Percentiles rank a stretch among this genome's conserved stretches.
Conservation (phyloP, 225 moss, liverwort and hornwort genomes). For the Straminergon stramineum region DNA sequence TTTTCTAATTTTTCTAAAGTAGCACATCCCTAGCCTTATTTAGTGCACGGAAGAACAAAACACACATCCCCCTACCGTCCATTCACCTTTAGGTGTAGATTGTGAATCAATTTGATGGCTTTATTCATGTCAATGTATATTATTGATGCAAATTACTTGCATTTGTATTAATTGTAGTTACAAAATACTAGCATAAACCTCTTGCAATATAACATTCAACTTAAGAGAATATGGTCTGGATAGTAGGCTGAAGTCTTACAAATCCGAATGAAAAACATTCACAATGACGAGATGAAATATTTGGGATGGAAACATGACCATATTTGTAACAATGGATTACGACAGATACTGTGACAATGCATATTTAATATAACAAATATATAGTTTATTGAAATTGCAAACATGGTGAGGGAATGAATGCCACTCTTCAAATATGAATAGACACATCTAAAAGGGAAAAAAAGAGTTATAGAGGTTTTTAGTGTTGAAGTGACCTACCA, state of each 20-base stretch:
- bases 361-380: too few species aligned
- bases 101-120: neutral
- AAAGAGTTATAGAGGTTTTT: neutral
- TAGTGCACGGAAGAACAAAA: accelerated
- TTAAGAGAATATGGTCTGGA: too few species aligned
- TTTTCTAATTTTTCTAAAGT: too few species aligned
- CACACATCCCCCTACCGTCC: accelerated
- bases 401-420: neutral
- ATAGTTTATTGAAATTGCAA: neutral
- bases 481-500: neutral
- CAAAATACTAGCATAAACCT: neutral
- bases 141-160: neutral
- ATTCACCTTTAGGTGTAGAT: neutral
- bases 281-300: too few species aligned
- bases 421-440: neutral
- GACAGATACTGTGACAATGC: too few species aligned
- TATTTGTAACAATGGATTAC: too few species aligned
- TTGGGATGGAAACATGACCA: too few species aligned
- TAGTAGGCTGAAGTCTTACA: too few species aligned
- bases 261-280: too few species aligned
- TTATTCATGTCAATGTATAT: neutral
- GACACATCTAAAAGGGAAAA: neutral
- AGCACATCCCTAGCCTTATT: accelerated
- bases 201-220: too few species aligned
- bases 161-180: too few species aligned